Evolutionary conservation across 805 yeast species (phyloP), one percentile per base, ranked within the genome.

Genomic region (Ogataea haglerorum): DNA sequence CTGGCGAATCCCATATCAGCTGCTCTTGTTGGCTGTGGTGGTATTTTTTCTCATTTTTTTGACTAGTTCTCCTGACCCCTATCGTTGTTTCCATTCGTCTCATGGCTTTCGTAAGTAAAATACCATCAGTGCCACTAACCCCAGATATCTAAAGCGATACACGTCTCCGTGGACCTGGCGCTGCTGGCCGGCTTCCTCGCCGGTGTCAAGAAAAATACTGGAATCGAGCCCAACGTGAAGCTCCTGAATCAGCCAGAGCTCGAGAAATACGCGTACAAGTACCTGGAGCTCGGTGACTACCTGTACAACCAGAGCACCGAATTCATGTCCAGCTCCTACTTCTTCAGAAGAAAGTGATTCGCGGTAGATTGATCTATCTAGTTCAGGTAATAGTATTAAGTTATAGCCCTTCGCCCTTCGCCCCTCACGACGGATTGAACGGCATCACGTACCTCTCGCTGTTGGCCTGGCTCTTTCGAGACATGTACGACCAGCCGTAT

Each of bases 281-380:
- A 90, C 58, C 71, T 93, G 47, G 84, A 79, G 38, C 58, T 82
- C 21, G 99, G 99, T n/a, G 99, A 93, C 56, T 78, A 80, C 61
- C 65, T 84, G 2, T 80, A 82, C 49, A 96, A 89, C 56, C 74
- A 77, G 40, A 68, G 83, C 15, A 82, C 84, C 9, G 82, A 85
- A 3, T 69, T 78, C 49, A 74, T 88, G 69, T 77, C 81, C 30
- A 70, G 82, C 6, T 85, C 95, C 1, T 73, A 76, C 14, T 87
- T 82, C 64, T 93, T 90, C 61, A 78, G 35, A 33, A 74, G 88
- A 52, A 76, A 69, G 49, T 78, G 35, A 29, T 12, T n/a, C 21
- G 28, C 28, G 23, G n/a, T 18, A 19, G 26, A 19, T n/a, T 22
- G 30, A 9, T 17, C 14, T 36, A 28, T 28, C 30, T 28, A 36